Conservation (phyloP, 2,329 filamentous ascomycete species). For the Zalaria obscura region DNA sequence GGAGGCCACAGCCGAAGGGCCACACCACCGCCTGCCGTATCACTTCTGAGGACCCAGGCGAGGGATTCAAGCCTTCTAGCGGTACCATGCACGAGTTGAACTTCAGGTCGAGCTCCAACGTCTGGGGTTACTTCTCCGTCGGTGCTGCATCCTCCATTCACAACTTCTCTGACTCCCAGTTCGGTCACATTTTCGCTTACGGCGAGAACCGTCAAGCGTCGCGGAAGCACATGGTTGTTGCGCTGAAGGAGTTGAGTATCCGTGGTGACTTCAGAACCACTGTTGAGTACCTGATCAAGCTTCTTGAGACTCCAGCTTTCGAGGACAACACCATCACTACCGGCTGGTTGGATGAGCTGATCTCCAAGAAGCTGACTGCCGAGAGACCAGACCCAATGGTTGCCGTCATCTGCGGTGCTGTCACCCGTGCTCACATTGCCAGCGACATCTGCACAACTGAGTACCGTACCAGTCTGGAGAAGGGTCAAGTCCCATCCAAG, state of each 20-base stretch:
- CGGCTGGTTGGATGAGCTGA: conserved; percentile 96
- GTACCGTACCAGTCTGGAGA: conserved; percentile 80
- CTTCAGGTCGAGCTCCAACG: conserved; percentile 96
- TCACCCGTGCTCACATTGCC: conserved; percentile 88
- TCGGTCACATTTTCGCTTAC: conserved; percentile 98
- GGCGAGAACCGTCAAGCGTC: conserved; percentile 94
- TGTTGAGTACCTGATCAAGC: conserved; percentile 96
- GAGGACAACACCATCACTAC: conserved; percentile 99
- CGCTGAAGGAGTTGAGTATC: conserved; percentile 96
- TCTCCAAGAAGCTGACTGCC: conserved; percentile 91
- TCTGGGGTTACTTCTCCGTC: conserved; percentile 99
- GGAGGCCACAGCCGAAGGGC: conserved; percentile 82
- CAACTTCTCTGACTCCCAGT: conserved; percentile 98
- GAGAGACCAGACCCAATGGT: conserved; percentile 88
- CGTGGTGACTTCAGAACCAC: conserved; percentile 98
- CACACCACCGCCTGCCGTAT: conserved; percentile 98
- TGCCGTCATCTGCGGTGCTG: conserved; percentile 88
- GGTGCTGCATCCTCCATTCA: conserved; percentile 93
- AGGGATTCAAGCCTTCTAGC: conserved; percentile 98
- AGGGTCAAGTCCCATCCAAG: conserved; percentile 93
- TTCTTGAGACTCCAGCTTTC: conserved; percentile 94
- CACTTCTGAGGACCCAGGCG: conserved; percentile 94
- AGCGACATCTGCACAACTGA: conserved; percentile 79
- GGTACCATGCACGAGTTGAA: conserved; percentile 99
- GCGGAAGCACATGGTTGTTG: conserved; percentile 97